Evolutionary conservation across 257 asterid species (phyloP).

Genomic region (Handroanthus guayacan): DNA sequence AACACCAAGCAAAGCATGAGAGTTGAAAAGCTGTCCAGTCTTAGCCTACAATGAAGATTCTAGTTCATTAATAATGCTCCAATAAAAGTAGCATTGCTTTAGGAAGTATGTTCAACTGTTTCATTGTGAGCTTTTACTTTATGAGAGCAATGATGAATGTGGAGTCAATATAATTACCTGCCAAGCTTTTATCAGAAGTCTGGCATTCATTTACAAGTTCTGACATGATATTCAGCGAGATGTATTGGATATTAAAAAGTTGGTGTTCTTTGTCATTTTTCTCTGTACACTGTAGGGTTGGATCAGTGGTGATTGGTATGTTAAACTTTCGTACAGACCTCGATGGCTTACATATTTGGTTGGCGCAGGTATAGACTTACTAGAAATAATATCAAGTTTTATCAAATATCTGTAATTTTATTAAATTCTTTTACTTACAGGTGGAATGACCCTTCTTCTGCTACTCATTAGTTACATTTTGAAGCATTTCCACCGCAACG

Average conservation of each 20-base stretch:
- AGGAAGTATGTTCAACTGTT: neutral
- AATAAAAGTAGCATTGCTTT: neutral
- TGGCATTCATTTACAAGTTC: constrained; percentile 14
- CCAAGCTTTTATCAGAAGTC: constrained; percentile 12
- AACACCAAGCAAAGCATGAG: constrained; percentile 7
- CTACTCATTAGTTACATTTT: constrained; percentile 46
- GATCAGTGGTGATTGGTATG: constrained; percentile 47
- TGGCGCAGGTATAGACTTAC: constrained; percentile 57
- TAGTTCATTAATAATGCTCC: constrained; percentile 13
- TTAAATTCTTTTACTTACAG: constrained; percentile 46
- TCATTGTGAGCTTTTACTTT: neutral
- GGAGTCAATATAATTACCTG: constrained; percentile 5
- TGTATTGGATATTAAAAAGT: neutral
- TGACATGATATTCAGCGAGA: constrained; percentile 1
- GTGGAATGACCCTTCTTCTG: constrained; percentile 58
- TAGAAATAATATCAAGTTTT: neutral
- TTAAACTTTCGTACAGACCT: constrained; percentile 74
- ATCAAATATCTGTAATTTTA: constrained; percentile 15
- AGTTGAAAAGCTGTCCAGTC: neutral
- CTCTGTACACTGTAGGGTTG: constrained; percentile 54
- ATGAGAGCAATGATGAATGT: constrained; percentile 1
- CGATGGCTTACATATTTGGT: constrained; percentile 70
- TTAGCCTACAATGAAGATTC: constrained; percentile 3
- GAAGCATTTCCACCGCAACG: constrained; percentile 40
- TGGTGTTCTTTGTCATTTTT: neutral